A percentile compares a stretch with the other conserved stretches of the same genome.
Conservation (phyloP, 176 grass and related monocot species). For the Echinochloa phyllopogon region DNA sequence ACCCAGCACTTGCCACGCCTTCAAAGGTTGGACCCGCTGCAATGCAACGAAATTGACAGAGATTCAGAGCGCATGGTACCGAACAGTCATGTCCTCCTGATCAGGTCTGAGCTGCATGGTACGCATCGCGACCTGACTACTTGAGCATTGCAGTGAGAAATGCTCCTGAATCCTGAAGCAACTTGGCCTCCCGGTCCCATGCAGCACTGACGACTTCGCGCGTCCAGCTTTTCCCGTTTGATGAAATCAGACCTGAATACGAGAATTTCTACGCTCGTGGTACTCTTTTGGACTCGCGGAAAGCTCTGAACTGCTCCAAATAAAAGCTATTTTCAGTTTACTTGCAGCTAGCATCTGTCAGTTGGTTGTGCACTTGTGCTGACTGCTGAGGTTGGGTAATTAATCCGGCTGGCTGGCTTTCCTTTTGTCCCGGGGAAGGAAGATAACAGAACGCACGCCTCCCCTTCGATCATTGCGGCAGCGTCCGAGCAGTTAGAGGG, state of each 20-base stretch:
- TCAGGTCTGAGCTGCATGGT: not conserved
- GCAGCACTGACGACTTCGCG: not conserved
- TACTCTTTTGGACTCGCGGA: too few species aligned
- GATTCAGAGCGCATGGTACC: not conserved
- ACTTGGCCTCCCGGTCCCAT: not conserved
- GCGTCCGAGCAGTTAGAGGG: constrained; percentile 1
- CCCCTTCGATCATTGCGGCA: not conserved
- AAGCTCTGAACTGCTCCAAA: not conserved
- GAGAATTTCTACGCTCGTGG: not conserved
- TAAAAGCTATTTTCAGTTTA: not conserved
- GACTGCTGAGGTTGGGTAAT: not conserved
- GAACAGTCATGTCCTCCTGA: not conserved
- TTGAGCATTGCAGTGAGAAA: not conserved
- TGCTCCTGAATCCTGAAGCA: not conserved
- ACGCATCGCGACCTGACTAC: not conserved
- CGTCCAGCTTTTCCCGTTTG: not conserved
- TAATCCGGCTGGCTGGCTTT: not conserved
- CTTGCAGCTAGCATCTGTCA: not conserved
- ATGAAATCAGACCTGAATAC: not conserved
- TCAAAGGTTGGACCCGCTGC: not conserved
- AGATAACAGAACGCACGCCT: constrained; percentile 1
- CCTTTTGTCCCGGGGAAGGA: constrained; percentile 1
- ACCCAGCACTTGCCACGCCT: not conserved
- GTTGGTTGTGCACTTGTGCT: not conserved
- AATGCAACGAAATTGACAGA: not conserved